Percentiles rank a stretch among this genome's conserved stretches.
phyloP scores from a whole-genome alignment of 176 grass and related monocot species.

The Zoysia pacifica region DNA sequence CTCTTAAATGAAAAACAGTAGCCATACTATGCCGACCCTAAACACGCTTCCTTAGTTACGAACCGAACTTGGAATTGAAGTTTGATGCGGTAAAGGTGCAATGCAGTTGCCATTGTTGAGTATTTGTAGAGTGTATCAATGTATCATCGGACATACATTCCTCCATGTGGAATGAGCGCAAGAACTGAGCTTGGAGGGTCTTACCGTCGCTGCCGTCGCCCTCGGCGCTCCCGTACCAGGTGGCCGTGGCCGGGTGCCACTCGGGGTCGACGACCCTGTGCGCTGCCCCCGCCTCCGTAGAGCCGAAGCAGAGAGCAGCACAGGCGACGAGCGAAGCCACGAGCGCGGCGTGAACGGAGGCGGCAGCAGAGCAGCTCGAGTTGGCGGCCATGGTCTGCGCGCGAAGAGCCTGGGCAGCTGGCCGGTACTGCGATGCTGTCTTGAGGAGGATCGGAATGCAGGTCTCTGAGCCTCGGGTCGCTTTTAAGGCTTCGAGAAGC shows the following conservation, averaged over 20 bases:
- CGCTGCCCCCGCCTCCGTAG: conserved; percentile 35
- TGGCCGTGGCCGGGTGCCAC: conserved; percentile 92
- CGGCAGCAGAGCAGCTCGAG: not conserved
- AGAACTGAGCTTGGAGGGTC: not conserved
- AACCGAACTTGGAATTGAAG: not conserved
- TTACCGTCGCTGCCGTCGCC: conserved; percentile 96
- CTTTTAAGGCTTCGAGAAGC: conserved; percentile 53
- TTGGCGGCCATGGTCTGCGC: conserved; percentile 15
- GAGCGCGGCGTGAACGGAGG: conserved; percentile 8
- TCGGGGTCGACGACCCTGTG: conserved; percentile 64
- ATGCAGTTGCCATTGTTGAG: not conserved
- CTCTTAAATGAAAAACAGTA: not conserved
- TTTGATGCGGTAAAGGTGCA: not conserved
- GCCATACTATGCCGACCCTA: not conserved
- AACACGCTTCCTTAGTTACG: no score
- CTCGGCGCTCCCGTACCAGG: conserved; percentile 87
- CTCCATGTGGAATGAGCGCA: not conserved
- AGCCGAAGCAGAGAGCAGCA: conserved; percentile 9
- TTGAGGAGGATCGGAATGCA: not conserved
- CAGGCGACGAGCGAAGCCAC: conserved; percentile 32
- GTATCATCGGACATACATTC: not conserved
- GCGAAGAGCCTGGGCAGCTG: not conserved
- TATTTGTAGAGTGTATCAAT: no score
- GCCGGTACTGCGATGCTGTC: not conserved
- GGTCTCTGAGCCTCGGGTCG: not conserved